A percentile compares a stretch with the other conserved stretches of the same genome.
These are phyloP conservation scores for Aspergillus sp. DNA, from an alignment of 2,329 filamentous ascomycete genomes.

Conservation along the genomic window DNA sequence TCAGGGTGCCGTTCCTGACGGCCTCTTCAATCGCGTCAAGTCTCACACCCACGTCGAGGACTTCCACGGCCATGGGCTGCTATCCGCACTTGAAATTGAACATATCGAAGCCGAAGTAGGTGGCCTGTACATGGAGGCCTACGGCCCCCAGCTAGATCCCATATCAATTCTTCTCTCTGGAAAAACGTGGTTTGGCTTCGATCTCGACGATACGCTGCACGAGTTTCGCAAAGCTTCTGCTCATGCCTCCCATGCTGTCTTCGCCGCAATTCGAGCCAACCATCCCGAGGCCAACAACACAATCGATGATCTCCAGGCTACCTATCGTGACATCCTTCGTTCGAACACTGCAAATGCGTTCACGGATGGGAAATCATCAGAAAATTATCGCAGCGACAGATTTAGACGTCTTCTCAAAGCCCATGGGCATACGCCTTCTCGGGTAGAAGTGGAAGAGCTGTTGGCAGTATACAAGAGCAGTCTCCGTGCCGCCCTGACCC, in stretches of 20 bases:
- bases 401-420: conserved; percentile 38
- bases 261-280: conserved; percentile 31
- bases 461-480: conserved; percentile 17
- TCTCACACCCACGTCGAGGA: not conserved
- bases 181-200: conserved; percentile 48
- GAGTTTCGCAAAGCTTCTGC: conserved; percentile 47
- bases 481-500: conserved; percentile 25
- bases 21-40: not conserved
- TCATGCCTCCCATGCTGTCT: conserved; percentile 36
- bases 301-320: conserved; percentile 13
- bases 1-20: not conserved
- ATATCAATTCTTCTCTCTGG: not conserved
- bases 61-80: not conserved
- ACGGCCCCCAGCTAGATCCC: not conserved
- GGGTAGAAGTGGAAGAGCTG: conserved; percentile 15
- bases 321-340: conserved; percentile 39
- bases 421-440: not conserved
- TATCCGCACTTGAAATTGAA: not conserved
- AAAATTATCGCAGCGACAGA: conserved; percentile 46
- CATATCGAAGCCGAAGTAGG: not conserved
- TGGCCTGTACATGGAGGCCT: not conserved
- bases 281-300: conserved; percentile 9
- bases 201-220: conserved; percentile 54
- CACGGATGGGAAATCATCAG: conserved; percentile 47
- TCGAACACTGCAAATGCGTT: conserved; percentile 45